These are phyloP conservation scores for Aspergillus ruber DNA, from an alignment of 2,329 filamentous ascomycete genomes.

Conservation along the genomic window DNA sequence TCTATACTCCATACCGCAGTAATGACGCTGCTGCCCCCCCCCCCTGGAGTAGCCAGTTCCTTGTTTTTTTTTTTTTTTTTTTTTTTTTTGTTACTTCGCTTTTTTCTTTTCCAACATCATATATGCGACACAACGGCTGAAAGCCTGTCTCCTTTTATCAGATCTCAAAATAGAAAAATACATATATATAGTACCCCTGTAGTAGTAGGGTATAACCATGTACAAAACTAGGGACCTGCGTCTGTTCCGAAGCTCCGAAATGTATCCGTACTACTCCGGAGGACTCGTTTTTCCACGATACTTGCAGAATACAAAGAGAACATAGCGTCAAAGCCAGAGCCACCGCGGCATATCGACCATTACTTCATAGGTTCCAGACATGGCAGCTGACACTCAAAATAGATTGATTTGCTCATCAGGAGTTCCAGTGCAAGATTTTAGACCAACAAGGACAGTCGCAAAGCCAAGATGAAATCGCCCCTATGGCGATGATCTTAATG, in stretches of 20 bases:
- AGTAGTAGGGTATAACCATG: neutral
- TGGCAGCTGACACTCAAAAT: neutral
- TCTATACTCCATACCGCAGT: no score
- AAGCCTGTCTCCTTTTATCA: no score
- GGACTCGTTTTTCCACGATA: neutral
- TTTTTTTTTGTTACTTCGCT: no score
- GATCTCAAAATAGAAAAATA: no score
- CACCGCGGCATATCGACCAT: neutral
- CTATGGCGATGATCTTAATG: neutral
- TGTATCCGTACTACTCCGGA: neutral
- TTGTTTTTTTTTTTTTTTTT: no score
- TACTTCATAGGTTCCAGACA: neutral
- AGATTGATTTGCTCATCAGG: neutral
- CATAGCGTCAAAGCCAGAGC: neutral
- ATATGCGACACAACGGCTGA: no score
- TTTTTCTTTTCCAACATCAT: no score
- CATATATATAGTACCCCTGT: no score
- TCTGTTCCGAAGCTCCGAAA: neutral
- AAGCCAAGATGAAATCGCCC: neutral
- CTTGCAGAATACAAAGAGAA: neutral
- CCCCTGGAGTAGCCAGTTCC: no score
- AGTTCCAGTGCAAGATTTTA: neutral
- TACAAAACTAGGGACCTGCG: conserved; percentile 1
- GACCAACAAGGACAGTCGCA: neutral
- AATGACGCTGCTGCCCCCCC: no score